Evolutionary conservation across 257 asterid genomes (phyloP), one percentile per base, ranked within the genome.

Genomic region (Ligustrum vulgare): DNA sequence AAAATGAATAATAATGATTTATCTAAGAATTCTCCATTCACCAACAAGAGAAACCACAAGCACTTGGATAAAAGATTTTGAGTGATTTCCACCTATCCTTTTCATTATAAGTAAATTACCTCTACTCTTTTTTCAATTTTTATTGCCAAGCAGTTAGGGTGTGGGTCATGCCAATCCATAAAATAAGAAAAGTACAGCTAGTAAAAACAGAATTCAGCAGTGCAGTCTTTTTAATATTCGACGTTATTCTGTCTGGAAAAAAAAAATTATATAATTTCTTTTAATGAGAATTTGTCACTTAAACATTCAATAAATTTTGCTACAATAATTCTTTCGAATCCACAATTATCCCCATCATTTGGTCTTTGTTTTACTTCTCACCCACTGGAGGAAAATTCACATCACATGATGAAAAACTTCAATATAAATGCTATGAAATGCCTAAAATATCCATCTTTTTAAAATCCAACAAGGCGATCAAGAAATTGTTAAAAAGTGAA

Each of bases 1-100:
- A 3, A 34, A 35, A 71, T 41, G 65, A 54, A 75, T 54, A 62
- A 70, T 23, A 54, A 60, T 39, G 69, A 65, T 58, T 70, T 62
- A 67, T 58, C 51, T 72, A 64, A 41, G 69, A 35, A 65, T 60
- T 37, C 62, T 37, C n/a, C 71, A 79, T 37, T 8, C 32, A 35
- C 25, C 64, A 58, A 58, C 35, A 60, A 6, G 67, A 63, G 34
- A 56, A 70, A 36, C 32, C 35, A 72, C 63, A 18, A 25, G 33
- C 22, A 64, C 34, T 16, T 8, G 33, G 35, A 20, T 39, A 22
- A 71, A 69, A 66, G 13, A 43, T 67, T 15, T 6, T 9, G n/a
- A 11, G 23, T 8, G 63, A 69, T 64, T 51, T 64, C 36, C 60
- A 66, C 35, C 35, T 68, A 37, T 64, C 71, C 37, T 49, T 72